Evolutionary conservation across 331 rosid species (phyloP), one percentile per base, ranked within the genome.

Genomic region (Prunus yedoensis): DNA sequence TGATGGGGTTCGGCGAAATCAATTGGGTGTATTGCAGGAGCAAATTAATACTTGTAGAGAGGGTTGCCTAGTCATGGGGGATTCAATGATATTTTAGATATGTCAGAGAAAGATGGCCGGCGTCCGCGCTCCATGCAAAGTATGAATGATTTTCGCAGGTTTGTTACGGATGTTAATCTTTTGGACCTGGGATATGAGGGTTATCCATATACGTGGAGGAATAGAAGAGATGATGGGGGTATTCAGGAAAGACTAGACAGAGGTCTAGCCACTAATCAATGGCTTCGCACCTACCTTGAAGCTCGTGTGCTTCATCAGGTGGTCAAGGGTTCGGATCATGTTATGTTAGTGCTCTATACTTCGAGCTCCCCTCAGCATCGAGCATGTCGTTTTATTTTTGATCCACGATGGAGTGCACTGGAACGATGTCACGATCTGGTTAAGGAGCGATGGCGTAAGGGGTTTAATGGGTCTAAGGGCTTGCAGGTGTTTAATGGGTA

Each of bases 121-220:
- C 4, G 1, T 4, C 5, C 1, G 1, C 3, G 17, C 0, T 1
- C 54, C 0, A 17, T 3, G 1, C 10, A 45, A 0, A 50, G 16
- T 3, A 50, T 50, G 54, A 13, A 0, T 3, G 4, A 2, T 0
- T 50, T 50, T 13, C 15, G 18, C 1, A 1, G 4, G 0, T 50
- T 13, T 50, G 18, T 50, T 1, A 11, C 54, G 0, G 1, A 14
- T 4, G 2, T n/a, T 15, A 3, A 14, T 2, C 6, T 50, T 0
- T 4, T 13, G 3, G 18, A 15, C 17, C 18, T 50, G 3, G 54
- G 54, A 0, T 10, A 11, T 15, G 12, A 3, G 4, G 54, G 18
- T 0, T 50, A 3, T 4, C 18, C 54, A 0, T 50, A 13, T 2
- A 13, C 54, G 0, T 50, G 18, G 18, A 50, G 17, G 54, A 15